Conservation (phyloP, 2,329 filamentous ascomycete genomes). For the Fusarium musae region DNA sequence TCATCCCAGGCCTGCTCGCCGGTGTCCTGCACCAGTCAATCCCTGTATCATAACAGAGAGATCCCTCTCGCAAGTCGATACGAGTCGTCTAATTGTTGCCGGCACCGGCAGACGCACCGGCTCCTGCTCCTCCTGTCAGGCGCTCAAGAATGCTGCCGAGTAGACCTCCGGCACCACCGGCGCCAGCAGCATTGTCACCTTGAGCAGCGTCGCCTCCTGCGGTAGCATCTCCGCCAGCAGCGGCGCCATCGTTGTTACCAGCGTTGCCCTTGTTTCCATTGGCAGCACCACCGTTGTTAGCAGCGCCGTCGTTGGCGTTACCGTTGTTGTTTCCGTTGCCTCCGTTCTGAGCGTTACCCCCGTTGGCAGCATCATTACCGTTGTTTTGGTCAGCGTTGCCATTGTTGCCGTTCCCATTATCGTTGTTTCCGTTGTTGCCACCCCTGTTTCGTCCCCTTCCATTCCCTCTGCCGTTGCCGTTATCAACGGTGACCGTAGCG, state of each 20-base stretch:
- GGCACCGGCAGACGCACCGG: background rate
- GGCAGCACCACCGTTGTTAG: background rate
- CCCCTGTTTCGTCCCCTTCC: background rate
- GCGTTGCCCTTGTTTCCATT: background rate
- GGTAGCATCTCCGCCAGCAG: background rate
- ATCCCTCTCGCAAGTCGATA: background rate
- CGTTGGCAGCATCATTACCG: background rate
- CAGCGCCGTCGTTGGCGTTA: background rate
- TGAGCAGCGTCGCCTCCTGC: background rate
- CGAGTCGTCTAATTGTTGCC: background rate
- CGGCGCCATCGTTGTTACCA: background rate
- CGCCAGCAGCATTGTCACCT: background rate
- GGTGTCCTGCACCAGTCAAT: conserved; percentile 17
- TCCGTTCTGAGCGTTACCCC: background rate
- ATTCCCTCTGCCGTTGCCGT: background rate
- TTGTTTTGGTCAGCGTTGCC: background rate
- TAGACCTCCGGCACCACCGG: background rate
- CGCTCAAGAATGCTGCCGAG: background rate
- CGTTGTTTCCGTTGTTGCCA: background rate
- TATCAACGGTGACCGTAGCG: background rate
- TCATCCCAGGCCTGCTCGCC: background rate
- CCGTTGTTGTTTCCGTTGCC: background rate
- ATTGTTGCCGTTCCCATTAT: background rate
- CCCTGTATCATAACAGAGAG: background rate
- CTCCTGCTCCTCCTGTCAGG: background rate